These are phyloP conservation scores for Exsudoporus floridanus DNA, from an alignment of 1,284 basidiomycete species.

Conservation along the genomic window DNA sequence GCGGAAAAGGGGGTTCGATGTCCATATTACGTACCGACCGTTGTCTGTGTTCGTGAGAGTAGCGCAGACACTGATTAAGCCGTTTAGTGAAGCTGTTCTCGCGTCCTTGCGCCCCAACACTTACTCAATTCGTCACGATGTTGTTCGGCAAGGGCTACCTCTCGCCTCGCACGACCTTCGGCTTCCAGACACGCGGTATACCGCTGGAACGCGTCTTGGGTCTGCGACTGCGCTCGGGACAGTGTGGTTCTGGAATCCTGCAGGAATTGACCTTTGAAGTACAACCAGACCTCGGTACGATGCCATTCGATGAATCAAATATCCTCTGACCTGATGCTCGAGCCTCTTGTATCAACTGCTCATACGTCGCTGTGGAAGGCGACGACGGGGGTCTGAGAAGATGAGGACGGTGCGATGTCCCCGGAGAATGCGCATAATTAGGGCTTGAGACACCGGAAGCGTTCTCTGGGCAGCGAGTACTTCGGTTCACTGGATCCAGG, in stretches of 20 bases:
- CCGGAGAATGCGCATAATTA: constrained; percentile 35
- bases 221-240: constrained; percentile 62
- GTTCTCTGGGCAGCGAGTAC: constrained; percentile 22
- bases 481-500: constrained; percentile 6
- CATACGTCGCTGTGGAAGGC: constrained; percentile 34
- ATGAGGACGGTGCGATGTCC: constrained; percentile 32
- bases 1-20: constrained; percentile 7
- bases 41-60: constrained; percentile 50
- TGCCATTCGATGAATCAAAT: constrained; percentile 2
- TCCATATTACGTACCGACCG: constrained; percentile 33
- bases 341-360: constrained; percentile 36
- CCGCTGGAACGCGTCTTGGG: constrained; percentile 66
- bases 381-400: constrained; percentile 33
- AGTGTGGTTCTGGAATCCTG: constrained; percentile 42
- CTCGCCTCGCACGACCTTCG: constrained; percentile 62
- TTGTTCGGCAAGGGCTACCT: constrained; percentile 62
- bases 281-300: constrained; percentile 12
- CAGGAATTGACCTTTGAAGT: constrained; percentile 38
- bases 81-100: constrained; percentile 17
- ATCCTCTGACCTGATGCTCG: constrained; percentile 33
- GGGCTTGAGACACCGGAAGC: constrained; percentile 34
- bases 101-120: constrained; percentile 19
- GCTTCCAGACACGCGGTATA: constrained; percentile 68
- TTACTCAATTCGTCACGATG: constrained; percentile 68
- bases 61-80: constrained; percentile 47